Conservation (phyloP, 78 protist genomes). For the Isochrysis galbana region DNA sequence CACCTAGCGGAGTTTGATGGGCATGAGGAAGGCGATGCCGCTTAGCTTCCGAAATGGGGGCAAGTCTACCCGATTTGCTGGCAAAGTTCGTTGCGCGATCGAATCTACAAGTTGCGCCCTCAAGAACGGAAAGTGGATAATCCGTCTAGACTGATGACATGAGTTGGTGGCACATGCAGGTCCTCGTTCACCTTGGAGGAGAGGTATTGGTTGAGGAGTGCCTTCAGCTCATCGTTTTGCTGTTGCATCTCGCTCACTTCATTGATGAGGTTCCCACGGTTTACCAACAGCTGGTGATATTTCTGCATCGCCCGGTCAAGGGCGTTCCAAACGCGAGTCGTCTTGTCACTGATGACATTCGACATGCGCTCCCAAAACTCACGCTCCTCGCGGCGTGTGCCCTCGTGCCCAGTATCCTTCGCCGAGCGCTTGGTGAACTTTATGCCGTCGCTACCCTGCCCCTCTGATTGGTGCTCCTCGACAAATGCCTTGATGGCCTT, state of each 20-base stretch:
- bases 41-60: no score
- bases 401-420: neutral
- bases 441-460: neutral
- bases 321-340: neutral
- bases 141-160: neutral
- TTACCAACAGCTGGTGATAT: constrained; percentile 40
- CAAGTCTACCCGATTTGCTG: no score
- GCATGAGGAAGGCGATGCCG: no score
- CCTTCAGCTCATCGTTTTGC: constrained; percentile 77
- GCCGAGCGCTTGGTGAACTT: neutral
- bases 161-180: constrained; percentile 59
- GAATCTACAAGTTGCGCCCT: no score
- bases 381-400: constrained; percentile 32
- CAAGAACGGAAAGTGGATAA: no score
- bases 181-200: constrained; percentile 60
- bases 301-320: constrained; percentile 46
- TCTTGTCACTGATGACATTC: constrained; percentile 18
- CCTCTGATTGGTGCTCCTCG: constrained; percentile 35
- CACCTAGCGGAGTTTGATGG: no score
- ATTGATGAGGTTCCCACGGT: neutral
- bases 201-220: constrained; percentile 69
- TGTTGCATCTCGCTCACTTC: constrained; percentile 48
- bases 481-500: constrained; percentile 41
- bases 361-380: constrained; percentile 50
- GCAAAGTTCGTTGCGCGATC: no score